Evolutionary conservation across 163 green algal species (phyloP), one percentile per base, ranked within the genome.

Genomic region (Scenedesmus sp.): DNA sequence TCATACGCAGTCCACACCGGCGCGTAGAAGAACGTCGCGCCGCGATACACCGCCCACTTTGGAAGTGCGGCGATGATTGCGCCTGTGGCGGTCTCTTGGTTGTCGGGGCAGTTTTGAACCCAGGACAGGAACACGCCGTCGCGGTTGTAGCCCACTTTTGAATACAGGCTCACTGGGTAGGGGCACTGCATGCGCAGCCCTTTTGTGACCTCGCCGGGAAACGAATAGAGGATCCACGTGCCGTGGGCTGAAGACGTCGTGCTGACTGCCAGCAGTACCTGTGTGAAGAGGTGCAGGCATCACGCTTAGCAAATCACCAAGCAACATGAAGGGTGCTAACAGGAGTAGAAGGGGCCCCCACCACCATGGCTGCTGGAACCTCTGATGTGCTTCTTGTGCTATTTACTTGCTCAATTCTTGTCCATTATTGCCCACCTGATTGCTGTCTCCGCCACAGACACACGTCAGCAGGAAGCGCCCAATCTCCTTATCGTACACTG

Each of bases 11-110:
- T 92, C 81, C 81, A 92, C 46, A 88, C 88, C 2, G 88, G 88
- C 0, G 56, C 81, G 26, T 60, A 92, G 60, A 92, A 92, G 74
- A 76, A 88, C 9, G 88, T 92, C 6, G 88, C 81, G 2, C 88
- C 88, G 54, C 85, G 89, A 64, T 92, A 92, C 8, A 92, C 88
- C 13, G 88, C 88, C 88, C 88, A 92, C 81, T 92, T 92, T 46
- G 88, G 88, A 64, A 92, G 55, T 4, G 88, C 88, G 34, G 52
- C 83, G 1, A 92, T 56, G 46, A 92, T 88, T 3, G 88, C 88
- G 13, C 88, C 88, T 46, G 87, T 91, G 20, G 87, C 87, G 23
- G 79, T 74, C 10, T 91, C 74, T n/a, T 88, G 81, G 66, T 92
- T 92, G 23, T 70, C 52, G 13, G 62, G 64, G 81, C 88, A 92